These are phyloP conservation scores for Sporothrix variecibatus DNA, from an alignment of 2,329 filamentous ascomycete species.

Conservation along the genomic window DNA sequence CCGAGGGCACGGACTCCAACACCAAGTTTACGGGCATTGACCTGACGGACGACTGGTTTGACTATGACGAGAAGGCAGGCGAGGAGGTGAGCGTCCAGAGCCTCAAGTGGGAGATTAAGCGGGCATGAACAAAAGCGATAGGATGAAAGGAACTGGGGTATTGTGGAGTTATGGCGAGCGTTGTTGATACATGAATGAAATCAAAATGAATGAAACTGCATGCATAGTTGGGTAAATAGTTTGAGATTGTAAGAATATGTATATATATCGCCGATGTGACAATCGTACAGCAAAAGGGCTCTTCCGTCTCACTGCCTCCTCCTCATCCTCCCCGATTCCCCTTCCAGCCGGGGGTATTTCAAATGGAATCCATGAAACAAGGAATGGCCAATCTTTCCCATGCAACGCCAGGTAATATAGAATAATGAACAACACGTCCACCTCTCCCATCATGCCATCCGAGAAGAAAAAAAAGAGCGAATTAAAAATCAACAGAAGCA, in stretches of 20 bases:
- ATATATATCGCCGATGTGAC: slow-evolving; percentile 6
- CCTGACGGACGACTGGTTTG: slow-evolving; percentile 88
- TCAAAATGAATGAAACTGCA: background rate
- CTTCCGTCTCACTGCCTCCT: background rate
- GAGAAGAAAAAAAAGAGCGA: background rate
- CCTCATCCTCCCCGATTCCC: background rate
- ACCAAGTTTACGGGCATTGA: slow-evolving; percentile 84
- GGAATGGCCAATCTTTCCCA: slow-evolving; percentile 20
- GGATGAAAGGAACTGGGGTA: background rate
- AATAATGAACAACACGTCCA: background rate
- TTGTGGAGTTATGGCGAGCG: background rate
- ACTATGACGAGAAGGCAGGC: slow-evolving; percentile 91
- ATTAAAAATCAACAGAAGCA: background rate
- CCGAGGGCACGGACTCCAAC: slow-evolving; percentile 74
- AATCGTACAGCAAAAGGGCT: background rate
- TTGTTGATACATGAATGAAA: background rate
- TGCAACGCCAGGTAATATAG: slow-evolving; percentile 20
- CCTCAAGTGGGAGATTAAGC: slow-evolving; percentile 79
- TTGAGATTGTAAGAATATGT: slow-evolving; percentile 1
- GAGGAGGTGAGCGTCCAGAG: slow-evolving; percentile 94
- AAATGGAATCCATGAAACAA: background rate
- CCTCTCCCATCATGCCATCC: background rate
- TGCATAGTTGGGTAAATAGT: background rate
- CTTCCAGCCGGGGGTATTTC: slow-evolving; percentile 21
- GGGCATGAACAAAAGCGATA: slow-evolving; percentile 51